Evolutionary conservation across 2,329 filamentous ascomycete species (phyloP).

Genomic region (Dothideomycetes sp.): DNA sequence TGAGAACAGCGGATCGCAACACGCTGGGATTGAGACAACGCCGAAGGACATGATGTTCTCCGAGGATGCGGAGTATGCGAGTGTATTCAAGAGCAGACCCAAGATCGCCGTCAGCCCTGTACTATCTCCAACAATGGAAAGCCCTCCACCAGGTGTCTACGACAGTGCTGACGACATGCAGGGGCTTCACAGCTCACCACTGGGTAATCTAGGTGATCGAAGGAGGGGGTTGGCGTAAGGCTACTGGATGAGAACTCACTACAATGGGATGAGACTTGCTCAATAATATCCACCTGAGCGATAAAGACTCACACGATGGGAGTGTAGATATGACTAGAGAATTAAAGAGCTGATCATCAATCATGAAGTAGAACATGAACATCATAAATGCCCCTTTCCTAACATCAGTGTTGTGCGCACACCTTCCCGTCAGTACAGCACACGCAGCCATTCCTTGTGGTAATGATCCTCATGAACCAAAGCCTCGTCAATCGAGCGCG

Average conservation of each 20-base stretch:
- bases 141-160: too few species aligned
- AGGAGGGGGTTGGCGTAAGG: too few species aligned
- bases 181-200: not conserved
- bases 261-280: too few species aligned
- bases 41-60: constrained; percentile 60
- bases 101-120: constrained; percentile 65
- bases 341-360: too few species aligned
- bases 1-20: not conserved
- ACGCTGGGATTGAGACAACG: constrained; percentile 30
- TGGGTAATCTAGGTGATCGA: too few species aligned
- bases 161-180: not conserved
- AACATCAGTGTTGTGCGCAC: not conserved
- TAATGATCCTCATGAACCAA: not conserved
- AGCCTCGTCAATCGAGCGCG: not conserved
- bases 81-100: constrained; percentile 75
- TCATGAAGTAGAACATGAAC: too few species aligned
- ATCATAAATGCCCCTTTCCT: not conserved
- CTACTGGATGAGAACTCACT: too few species aligned
- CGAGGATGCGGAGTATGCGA: constrained; percentile 63
- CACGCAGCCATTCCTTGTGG: not conserved
- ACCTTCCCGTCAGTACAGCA: not conserved
- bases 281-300: too few species aligned
- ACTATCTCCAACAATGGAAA: not conserved
- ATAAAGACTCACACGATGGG: too few species aligned
- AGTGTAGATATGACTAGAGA: too few species aligned